Evolutionary conservation across 306 rosid genomes (phyloP).

Genomic region (Gastrolobium villosum): DNA sequence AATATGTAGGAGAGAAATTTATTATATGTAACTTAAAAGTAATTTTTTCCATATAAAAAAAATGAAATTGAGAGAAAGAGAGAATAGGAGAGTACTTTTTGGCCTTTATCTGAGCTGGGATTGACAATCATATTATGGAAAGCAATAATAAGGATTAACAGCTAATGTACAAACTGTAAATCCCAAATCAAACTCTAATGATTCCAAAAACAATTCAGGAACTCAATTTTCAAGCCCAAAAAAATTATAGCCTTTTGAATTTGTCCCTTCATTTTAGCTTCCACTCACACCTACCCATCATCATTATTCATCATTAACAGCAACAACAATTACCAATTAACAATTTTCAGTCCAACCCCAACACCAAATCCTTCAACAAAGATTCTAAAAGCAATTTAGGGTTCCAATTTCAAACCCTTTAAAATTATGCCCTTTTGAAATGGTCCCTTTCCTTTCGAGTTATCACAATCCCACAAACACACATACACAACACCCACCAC

Average conservation of each 20-base stretch:
- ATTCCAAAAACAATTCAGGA: conserved; percentile 29
- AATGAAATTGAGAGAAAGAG: not conserved
- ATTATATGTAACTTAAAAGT: too few species aligned
- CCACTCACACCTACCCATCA: not conserved
- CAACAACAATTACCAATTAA: conserved; percentile 10
- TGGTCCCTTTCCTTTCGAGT: conserved; percentile 28
- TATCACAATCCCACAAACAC: conserved; percentile 9
- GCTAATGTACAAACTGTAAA: conserved; percentile 8
- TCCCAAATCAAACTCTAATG: conserved; percentile 40
- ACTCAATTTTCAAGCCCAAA: conserved; percentile 36
- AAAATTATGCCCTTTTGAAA: not conserved
- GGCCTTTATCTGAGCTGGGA: conserved; percentile 22
- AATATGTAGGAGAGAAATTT: too few species aligned
- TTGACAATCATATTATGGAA: not conserved
- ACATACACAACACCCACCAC: not conserved
- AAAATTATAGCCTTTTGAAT: conserved; percentile 4
- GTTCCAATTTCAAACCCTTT: conserved; percentile 30
- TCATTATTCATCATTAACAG: not conserved
- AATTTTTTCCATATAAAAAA: too few species aligned
- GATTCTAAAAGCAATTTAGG: conserved; percentile 10
- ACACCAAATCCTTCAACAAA: not conserved
- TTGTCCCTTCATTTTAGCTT: conserved; percentile 31
- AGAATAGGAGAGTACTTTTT: too few species aligned
- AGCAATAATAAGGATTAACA: conserved; percentile 16
- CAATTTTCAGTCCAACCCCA: conserved; percentile 3